These are phyloP conservation scores for Leucosporidium yakuticum DNA, from an alignment of 768 basidiomycete genomes.

Conservation along the genomic window DNA sequence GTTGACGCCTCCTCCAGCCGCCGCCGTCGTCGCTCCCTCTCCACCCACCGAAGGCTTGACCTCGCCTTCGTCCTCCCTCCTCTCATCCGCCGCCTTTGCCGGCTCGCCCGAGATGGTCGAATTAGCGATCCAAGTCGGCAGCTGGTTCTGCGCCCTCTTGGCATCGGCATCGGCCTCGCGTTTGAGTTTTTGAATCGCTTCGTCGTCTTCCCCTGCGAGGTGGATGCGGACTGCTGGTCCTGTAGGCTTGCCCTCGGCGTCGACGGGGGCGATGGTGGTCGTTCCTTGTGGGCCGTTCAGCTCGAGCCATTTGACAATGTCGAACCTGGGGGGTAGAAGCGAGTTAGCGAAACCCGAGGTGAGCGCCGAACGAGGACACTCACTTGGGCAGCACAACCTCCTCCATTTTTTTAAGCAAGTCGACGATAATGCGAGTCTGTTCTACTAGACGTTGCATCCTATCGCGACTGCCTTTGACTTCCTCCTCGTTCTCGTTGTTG, in stretches of 20 bases:
- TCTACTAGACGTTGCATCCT: conserved; percentile 91
- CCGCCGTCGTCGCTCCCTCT: no score
- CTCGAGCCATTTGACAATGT: conserved; percentile 46
- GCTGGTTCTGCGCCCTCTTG: conserved; percentile 76
- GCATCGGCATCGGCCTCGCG: conserved; percentile 70
- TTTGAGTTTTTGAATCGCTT: conserved; percentile 70
- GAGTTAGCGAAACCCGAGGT: not conserved
- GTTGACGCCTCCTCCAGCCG: no score
- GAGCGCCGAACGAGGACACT: conserved; percentile 40
- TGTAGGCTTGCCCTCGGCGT: not conserved
- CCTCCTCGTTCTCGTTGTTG: conserved; percentile 86
- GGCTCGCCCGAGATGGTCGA: conserved; percentile 90
- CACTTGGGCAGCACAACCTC: conserved; percentile 76
- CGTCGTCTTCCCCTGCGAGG: conserved; percentile 72
- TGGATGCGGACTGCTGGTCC: conserved; percentile 61
- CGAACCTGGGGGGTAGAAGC: conserved; percentile 20
- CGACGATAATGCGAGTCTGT: conserved; percentile 79
- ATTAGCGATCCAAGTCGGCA: conserved; percentile 92
- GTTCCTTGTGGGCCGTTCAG: conserved; percentile 62
- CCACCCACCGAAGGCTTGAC: not conserved
- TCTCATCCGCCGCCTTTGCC: conserved; percentile 58
- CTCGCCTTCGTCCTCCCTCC: no score
- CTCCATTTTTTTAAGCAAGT: conserved; percentile 83
- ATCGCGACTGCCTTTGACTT: conserved; percentile 77
- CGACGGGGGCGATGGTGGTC: conserved; percentile 54